phyloP scores from a whole-genome alignment of 805 yeast species.

The Candida methanosorbosa region DNA sequence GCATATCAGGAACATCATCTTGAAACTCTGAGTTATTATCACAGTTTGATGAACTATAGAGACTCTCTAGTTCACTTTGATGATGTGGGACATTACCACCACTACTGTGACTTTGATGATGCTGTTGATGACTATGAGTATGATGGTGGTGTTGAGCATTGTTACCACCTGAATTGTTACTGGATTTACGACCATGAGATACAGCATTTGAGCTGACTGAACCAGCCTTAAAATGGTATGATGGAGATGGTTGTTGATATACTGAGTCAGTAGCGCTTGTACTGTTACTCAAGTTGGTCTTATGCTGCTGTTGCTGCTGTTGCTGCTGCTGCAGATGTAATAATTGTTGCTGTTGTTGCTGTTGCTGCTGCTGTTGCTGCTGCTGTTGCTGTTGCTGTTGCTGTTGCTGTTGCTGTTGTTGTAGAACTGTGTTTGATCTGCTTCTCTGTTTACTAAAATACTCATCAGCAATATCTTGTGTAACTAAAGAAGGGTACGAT shows the following conservation, averaged over 20 bases:
- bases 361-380: no score
- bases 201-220: no score
- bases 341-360: not conserved
- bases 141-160: not conserved
- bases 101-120: not conserved
- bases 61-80: not conserved
- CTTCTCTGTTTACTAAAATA: slow-evolving; percentile 2
- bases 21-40: not conserved
- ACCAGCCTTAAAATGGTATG: no score
- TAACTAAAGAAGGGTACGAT: not conserved
- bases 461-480: slow-evolving; percentile 3
- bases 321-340: not conserved
- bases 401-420: not conserved
- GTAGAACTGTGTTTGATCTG: not conserved
- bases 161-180: no score
- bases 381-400: not conserved
- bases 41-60: not conserved
- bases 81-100: not conserved
- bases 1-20: no score
- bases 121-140: not conserved
- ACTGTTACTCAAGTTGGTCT: no score
- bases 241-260: no score
- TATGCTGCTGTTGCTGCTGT: not conserved
- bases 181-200: no score
- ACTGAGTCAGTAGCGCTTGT: no score